Evolutionary conservation across 1,284 basidiomycete species (phyloP).

Genomic region (Heterobasidion occidentale): DNA sequence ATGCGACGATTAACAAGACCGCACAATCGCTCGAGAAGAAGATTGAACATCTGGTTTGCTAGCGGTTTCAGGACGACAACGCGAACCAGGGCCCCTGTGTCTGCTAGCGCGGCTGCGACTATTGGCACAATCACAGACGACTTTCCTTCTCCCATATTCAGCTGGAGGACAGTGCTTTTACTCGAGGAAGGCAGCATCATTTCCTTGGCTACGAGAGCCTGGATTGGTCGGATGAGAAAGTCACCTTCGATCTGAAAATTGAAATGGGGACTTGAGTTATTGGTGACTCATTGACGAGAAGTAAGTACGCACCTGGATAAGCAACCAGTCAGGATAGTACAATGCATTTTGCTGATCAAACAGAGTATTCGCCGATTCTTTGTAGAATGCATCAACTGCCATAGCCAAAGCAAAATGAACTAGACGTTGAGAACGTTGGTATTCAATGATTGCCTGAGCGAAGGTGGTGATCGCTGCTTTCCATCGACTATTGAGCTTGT

Average conservation of each 20-base stretch:
- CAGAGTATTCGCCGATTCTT: slow-evolving; percentile 22
- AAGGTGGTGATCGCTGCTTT: slow-evolving; percentile 15
- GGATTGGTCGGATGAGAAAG: slow-evolving; percentile 31
- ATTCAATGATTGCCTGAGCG: slow-evolving; percentile 19
- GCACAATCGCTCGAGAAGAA: not conserved
- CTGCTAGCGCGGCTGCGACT: slow-evolving; percentile 28
- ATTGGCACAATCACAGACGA: slow-evolving; percentile 46
- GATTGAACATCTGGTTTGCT: not conserved
- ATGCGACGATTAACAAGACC: slow-evolving; percentile 14
- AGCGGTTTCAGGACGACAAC: slow-evolving; percentile 31
- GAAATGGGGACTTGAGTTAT: not conserved
- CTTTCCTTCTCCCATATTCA: slow-evolving; percentile 58
- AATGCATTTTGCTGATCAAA: slow-evolving; percentile 12
- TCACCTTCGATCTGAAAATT: slow-evolving; percentile 33
- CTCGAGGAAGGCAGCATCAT: slow-evolving; percentile 37
- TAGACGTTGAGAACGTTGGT: slow-evolving; percentile 28
- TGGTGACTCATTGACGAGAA: not conserved
- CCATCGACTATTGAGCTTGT: slow-evolving; percentile 17
- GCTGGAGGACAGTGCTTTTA: slow-evolving; percentile 35
- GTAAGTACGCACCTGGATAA: slow-evolving; percentile 30
- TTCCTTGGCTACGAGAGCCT: slow-evolving; percentile 30
- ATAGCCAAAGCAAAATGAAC: slow-evolving; percentile 10
- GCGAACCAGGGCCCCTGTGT: slow-evolving; percentile 34
- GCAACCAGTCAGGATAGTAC: slow-evolving; percentile 32
- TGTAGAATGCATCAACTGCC: slow-evolving; percentile 22